Evolutionary conservation across 768 basidiomycete genomes (phyloP), one percentile per base, ranked within the genome.

Genomic region (Leccinellum rugosiceps): DNA sequence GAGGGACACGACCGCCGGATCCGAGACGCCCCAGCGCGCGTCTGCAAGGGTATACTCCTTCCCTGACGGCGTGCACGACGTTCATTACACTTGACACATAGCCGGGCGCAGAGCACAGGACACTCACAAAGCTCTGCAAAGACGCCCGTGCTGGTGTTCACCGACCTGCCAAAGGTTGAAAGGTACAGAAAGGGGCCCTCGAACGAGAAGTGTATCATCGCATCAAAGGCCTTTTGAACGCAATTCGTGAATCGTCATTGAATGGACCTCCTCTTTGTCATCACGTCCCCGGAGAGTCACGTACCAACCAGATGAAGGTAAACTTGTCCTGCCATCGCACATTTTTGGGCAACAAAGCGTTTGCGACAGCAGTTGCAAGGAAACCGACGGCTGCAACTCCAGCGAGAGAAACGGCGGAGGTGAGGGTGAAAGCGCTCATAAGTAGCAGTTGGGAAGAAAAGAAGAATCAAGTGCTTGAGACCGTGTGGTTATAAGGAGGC

Each of bases 131-230:
- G 72, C 54, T 87, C 80, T 23, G 90, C 90, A 57, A 92, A 80
- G 19, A 80, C 78, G 0, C 91, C 88, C 3, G 76, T 67, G 63
- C 86, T 86, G 17, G 84, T 82, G 65, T 85, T 85, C 9, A 91
- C 88, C 56, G 84, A 79, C 44, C 85, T 77, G 32, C 90, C 90
- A 61, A 92, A 90, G 51, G 80, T 79, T 2, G 90, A 91, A 48
- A 87, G 76, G 72, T 84, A 91, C 32, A 93, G 77, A 77, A 90
- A 93, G 5, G 90, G 84, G 9, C 88, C 91, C 67, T 93, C 91
- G 56, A 90, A 84, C 0, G 77, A 76, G 69, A 90, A 88, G 68
- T 92, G 91, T 57, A 89, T 89, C 68, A 90, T 76, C 4, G 83
- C 89, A 68, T 92, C 90, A 63, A 92, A 92, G 21, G 87, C 80